Conservation (phyloP, 371 early-diverging fungal species). For the Encephalitozoon romaleae region DNA sequence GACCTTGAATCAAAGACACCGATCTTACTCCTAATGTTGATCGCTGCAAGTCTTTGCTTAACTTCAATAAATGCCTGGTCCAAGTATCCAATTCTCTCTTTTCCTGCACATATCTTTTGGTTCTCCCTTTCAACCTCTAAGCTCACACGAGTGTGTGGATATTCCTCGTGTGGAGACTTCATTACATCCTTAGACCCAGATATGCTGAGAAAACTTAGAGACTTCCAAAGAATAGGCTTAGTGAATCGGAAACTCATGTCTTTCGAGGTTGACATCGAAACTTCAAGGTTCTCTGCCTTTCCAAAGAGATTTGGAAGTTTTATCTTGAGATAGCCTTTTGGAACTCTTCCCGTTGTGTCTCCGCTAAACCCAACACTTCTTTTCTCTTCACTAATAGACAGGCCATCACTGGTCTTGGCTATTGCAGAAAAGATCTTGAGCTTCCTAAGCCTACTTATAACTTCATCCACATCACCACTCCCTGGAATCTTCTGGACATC, state of each 20-base stretch:
- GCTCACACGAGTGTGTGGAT: neutral
- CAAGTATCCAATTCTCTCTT: neutral
- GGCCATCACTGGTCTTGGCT: neutral
- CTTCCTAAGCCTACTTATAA: neutral
- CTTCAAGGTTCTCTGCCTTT: constrained; percentile 18
- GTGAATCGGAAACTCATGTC: constrained; percentile 4
- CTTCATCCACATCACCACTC: neutral
- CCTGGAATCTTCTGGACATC: neutral
- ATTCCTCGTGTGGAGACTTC: neutral
- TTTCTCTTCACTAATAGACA: neutral
- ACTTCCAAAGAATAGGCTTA: constrained; percentile 12
- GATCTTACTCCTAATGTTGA: neutral
- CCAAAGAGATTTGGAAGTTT: constrained; percentile 31
- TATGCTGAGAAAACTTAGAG: neutral
- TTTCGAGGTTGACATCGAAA: neutral
- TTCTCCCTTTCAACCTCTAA: neutral
- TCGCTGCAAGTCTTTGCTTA: neutral
- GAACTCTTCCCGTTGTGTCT: constrained; percentile 11
- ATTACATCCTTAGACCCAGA: neutral
- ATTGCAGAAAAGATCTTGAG: constrained; percentile 18
- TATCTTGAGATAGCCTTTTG: constrained; percentile 6
- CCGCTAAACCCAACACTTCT: constrained; percentile 8
- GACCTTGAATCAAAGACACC: neutral
- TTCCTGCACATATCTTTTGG: neutral
- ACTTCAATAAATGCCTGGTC: neutral